A percentile compares a stretch with the other conserved stretches of the same genome.
Conservation (phyloP, 352 stramenopile genomes). For the Pythium chondricola region DNA sequence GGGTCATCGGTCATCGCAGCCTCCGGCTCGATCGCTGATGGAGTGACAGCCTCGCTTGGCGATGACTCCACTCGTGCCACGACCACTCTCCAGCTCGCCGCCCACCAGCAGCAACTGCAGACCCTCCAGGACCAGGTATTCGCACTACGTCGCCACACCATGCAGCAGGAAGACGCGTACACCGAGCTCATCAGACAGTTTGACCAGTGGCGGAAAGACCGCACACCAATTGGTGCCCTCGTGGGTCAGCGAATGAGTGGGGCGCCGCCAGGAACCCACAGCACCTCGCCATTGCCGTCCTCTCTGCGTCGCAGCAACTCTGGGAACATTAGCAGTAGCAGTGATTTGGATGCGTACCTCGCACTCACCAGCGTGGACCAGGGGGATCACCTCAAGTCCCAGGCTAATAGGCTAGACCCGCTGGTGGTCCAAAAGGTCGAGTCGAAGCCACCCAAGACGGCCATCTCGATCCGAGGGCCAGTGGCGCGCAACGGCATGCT, state of each 20-base stretch:
- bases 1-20: slow-evolving; percentile 3
- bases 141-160: slow-evolving; percentile 28
- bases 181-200: slow-evolving; percentile 34
- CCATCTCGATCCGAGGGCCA: slow-evolving; percentile 7
- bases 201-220: slow-evolving; percentile 29
- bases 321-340: not conserved
- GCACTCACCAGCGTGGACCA: slow-evolving; percentile 12
- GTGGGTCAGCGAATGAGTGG: slow-evolving; percentile 24
- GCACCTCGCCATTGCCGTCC: slow-evolving; percentile 1
- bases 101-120: slow-evolving; percentile 20
- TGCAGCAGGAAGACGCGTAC: slow-evolving; percentile 33
- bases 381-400: slow-evolving; percentile 35
- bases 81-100: slow-evolving; percentile 5
- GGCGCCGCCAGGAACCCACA: not conserved
- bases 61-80: not conserved
- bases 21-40: not conserved
- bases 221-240: slow-evolving; percentile 14
- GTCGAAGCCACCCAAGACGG: not conserved
- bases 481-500: slow-evolving; percentile 22
- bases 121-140: slow-evolving; percentile 29
- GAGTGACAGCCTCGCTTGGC: not conserved
- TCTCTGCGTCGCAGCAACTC: slow-evolving; percentile 15
- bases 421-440: slow-evolving; percentile 32
- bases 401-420: slow-evolving; percentile 49
- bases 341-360: slow-evolving; percentile 18